Base-by-base conservation (phyloP, 192 early-diverging fungal species). In the Martensiomyces pterosporus region DNA sequence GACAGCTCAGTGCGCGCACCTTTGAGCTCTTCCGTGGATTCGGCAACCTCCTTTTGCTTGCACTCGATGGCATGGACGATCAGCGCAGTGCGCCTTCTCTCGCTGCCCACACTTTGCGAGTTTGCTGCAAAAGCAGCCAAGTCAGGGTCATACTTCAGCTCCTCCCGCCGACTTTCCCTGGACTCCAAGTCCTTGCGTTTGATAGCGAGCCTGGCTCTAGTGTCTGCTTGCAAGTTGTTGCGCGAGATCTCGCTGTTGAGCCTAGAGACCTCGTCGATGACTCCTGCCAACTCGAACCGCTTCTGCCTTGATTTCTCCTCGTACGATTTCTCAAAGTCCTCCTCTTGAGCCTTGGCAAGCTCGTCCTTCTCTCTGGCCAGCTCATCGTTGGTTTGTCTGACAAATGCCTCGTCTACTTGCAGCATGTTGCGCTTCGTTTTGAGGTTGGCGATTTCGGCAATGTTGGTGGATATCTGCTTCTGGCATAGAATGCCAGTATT, bases 161-260 rank as follows among this genome's bases (percentile, higher is more conserved):
- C 29, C 21, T 39, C 17, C 25, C 25, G 16, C 34, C 49, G 42
- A 6, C 39, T n/a, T 25, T 46, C 23, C 29, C 58, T 50, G 41
- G 19, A 43, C 15, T 81, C 64, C 10, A 67, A 45, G 19, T 88
- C 84, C 14, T 60, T 49, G 49, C 72, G 65, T 38, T 81, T 79
- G 10, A 87, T 38, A 0, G 68, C 57, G 34, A 92, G 56, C 36
- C 74, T 69, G 7, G 87, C 86, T 0, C 83, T 71, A 0, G 75
- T 78, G 25, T 87, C 84, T 0, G 72, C 75, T 43, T 84, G 80
- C 55, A 57, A 53, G 57, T 75, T 88, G 43, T 85, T 71, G 40
- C 57, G 17, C 46, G 67, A 32, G 4, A 87, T 81, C 67, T 90
- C 85, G 0, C 79, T 47, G 35, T 67, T 72, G 3, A 83, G 45